Percentiles rank a stretch among this genome's conserved stretches.
These are phyloP conservation scores for Acer saccharum DNA, from an alignment of 345 rosid species.

Conservation along the genomic window DNA sequence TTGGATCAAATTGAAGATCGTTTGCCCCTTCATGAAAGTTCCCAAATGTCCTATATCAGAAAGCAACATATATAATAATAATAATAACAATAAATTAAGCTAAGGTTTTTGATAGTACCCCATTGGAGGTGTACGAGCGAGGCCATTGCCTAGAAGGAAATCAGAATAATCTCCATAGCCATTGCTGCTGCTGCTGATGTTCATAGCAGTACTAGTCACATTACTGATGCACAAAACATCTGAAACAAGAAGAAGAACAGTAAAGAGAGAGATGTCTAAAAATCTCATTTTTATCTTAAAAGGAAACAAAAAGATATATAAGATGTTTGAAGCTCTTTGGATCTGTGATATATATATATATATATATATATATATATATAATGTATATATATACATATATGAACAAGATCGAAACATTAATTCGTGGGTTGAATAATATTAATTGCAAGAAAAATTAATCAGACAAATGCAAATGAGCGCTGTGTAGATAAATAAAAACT, in stretches of 20 bases:
- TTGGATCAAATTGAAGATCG: too few relatives aligned
- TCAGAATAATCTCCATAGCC: slow-evolving; percentile 22
- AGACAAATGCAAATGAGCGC: neutral
- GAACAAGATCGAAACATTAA: neutral
- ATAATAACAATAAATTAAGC: neutral
- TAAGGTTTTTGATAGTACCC: slow-evolving; percentile 29
- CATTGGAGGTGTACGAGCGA: slow-evolving; percentile 55
- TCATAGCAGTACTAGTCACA: slow-evolving; percentile 9
- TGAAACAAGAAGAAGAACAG: slow-evolving; percentile 10
- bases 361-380: too few relatives aligned
- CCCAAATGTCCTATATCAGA: too few relatives aligned
- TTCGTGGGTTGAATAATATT: neutral
- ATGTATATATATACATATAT: too few relatives aligned
- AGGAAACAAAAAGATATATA: too few relatives aligned
- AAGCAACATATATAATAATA: neutral
- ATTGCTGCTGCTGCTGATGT: slow-evolving; percentile 11
- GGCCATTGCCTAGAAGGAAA: slow-evolving; percentile 49
- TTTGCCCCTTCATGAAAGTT: too few relatives aligned
- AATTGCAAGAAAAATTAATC: neutral
- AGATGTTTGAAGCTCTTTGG: neutral
- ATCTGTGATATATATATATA: neutral
- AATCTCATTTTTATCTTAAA: neutral
- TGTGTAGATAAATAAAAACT: neutral
- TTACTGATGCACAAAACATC: slow-evolving; percentile 1
- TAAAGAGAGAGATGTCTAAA: neutral